These are phyloP conservation scores for Clarireedia homoeocarpa DNA, from an alignment of 2,329 filamentous ascomycete species.

Conservation along the genomic window DNA sequence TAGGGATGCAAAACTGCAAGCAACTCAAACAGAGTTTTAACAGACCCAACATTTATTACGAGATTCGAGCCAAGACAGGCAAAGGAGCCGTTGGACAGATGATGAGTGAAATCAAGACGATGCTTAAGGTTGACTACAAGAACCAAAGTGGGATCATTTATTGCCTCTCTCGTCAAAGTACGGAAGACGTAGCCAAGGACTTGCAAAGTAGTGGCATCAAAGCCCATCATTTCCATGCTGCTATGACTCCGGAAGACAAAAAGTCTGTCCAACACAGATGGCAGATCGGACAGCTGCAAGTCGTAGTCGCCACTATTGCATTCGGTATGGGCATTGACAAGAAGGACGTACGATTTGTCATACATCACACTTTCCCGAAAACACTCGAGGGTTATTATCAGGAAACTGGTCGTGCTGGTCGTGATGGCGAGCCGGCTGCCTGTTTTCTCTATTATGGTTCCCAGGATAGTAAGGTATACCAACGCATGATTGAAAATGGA, in stretches of 20 bases:
- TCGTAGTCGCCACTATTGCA: constrained; percentile 96
- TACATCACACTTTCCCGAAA: constrained; percentile 88
- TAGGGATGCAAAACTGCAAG: constrained; percentile 70
- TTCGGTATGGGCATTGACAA: constrained; percentile 99
- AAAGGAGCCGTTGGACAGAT: constrained; percentile 24
- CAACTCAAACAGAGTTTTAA: constrained; percentile 93
- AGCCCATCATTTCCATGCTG: constrained; percentile 82
- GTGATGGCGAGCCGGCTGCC: constrained; percentile 78
- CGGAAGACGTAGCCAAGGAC: constrained; percentile 69
- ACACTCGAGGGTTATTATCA: constrained; percentile 97
- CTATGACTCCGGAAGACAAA: constrained; percentile 61
- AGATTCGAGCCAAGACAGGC: constrained; percentile 54
- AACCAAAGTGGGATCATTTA: constrained; percentile 86
- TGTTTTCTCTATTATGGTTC: constrained; percentile 90
- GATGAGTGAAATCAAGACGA: constrained; percentile 44
- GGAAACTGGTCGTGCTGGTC: constrained; percentile 88
- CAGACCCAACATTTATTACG: constrained; percentile 86
- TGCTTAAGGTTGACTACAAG: constrained; percentile 63
- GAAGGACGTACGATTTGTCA: constrained; percentile 89
- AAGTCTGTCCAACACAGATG: constrained; percentile 66
- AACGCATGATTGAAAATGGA: constrained; percentile 75
- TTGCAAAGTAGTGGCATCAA: constrained; percentile 58
- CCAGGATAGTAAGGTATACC: constrained; percentile 63
- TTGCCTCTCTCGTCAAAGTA: constrained; percentile 75
- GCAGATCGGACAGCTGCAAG: constrained; percentile 72